Percentiles rank a stretch among this genome's conserved stretches.
phyloP scores from a whole-genome alignment of 306 rosid species.

The Sechiopsis laciniata region DNA sequence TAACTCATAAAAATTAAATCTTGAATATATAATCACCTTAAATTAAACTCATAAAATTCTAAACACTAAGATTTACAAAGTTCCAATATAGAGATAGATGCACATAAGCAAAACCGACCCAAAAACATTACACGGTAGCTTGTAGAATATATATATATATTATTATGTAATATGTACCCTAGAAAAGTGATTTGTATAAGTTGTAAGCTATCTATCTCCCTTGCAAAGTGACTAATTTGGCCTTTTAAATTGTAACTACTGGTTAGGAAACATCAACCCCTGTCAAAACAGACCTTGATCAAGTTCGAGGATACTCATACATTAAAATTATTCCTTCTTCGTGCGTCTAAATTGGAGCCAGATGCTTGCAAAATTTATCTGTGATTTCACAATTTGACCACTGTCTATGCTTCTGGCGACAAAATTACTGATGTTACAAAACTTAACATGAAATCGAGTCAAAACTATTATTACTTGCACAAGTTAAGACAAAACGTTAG shows the following conservation, averaged over 20 bases:
- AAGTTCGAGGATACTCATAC: constrained; percentile 57
- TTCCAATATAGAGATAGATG: too few relatives aligned
- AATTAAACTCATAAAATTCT: too few relatives aligned
- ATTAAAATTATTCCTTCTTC: not conserved
- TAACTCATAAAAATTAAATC: too few relatives aligned
- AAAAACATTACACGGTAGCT: too few relatives aligned
- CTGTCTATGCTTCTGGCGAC: not conserved
- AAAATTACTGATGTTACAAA: not conserved
- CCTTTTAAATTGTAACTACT: constrained; percentile 34
- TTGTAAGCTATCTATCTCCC: constrained; percentile 10
- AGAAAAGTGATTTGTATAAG: not conserved
- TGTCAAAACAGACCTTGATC: constrained; percentile 45
- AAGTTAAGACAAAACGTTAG: constrained; percentile 8
- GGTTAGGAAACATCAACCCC: constrained; percentile 82
- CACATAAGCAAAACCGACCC: too few relatives aligned
- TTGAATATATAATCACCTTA: too few relatives aligned
- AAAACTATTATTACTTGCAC: not conserved
- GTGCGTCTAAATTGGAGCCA: not conserved
- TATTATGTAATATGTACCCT: not conserved
- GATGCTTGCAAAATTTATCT: not conserved
- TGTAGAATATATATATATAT: not conserved
- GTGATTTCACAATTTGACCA: not conserved
- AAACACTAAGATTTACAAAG: too few relatives aligned
- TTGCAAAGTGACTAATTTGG: not conserved
- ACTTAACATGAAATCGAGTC: too few relatives aligned